phyloP scores from a whole-genome alignment of 805 yeast species.

The Phaffomyces opuntiae region DNA sequence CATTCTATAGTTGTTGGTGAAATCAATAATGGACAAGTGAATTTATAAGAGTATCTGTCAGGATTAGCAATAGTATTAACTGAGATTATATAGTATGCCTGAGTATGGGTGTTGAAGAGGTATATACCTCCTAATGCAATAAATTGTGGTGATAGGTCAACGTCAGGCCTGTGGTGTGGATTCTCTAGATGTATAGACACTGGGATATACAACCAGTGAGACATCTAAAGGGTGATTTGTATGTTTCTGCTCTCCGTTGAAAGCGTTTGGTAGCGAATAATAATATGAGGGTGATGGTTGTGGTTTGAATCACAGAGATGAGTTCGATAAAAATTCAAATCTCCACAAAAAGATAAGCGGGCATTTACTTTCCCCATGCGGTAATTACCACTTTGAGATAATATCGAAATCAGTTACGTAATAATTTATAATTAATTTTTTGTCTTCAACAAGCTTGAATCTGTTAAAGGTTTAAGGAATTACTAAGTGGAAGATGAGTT shows the following conservation, averaged over 20 bases:
- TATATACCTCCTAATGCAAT: slow-evolving; percentile 21
- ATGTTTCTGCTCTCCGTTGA: not conserved
- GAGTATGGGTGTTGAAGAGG: slow-evolving; percentile 7
- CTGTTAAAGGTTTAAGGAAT: too few relatives aligned
- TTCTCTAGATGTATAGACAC: slow-evolving; percentile 20
- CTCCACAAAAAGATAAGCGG: slow-evolving; percentile 1
- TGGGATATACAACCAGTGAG: slow-evolving; percentile 20
- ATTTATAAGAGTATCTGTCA: slow-evolving; percentile 9
- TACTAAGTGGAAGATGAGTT: not conserved
- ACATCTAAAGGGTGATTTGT: not conserved
- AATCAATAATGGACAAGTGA: slow-evolving; percentile 11
- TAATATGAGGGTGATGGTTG: too few relatives aligned
- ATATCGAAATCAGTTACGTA: too few relatives aligned
- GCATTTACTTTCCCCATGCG: not conserved
- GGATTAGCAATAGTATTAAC: slow-evolving; percentile 12
- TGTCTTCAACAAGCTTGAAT: too few relatives aligned
- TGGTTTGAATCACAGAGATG: too few relatives aligned
- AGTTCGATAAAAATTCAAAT: not conserved
- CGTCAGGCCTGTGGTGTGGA: not conserved
- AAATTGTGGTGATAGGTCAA: not conserved
- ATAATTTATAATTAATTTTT: too few relatives aligned
- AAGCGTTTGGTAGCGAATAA: not conserved
- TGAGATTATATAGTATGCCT: slow-evolving; percentile 14
- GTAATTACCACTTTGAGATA: not conserved
- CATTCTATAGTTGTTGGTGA: slow-evolving; percentile 13